Evolutionary conservation across 495 filamentous ascomycete genomes (phyloP).

Genomic region (Lineolata rhizophorae): DNA sequence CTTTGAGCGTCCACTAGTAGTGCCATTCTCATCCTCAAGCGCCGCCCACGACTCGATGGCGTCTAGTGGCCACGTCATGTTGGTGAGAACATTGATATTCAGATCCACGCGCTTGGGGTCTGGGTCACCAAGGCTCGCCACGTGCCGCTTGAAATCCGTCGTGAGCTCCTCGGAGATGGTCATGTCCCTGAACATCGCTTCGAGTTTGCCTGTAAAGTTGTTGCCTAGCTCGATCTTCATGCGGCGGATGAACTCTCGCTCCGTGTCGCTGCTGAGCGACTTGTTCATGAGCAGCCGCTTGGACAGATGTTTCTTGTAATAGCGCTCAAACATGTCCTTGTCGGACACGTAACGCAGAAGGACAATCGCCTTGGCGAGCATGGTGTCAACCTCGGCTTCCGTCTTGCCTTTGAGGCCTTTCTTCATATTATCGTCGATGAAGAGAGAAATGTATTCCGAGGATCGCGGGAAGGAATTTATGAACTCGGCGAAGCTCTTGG

Average conservation of each 20-base stretch:
- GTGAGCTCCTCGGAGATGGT: slow-evolving; percentile 71
- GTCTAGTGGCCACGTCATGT: slow-evolving; percentile 85
- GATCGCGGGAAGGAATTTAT: slow-evolving; percentile 69
- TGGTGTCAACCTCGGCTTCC: slow-evolving; percentile 64
- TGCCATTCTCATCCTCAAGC: slow-evolving; percentile 27
- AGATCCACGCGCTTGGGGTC: slow-evolving; percentile 55
- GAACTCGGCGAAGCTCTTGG: slow-evolving; percentile 67
- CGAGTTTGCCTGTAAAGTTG: slow-evolving; percentile 75
- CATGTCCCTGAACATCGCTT: slow-evolving; percentile 99
- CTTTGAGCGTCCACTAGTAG: too few relatives aligned
- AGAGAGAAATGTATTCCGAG: slow-evolving; percentile 85
- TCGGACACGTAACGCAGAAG: slow-evolving; percentile 72
- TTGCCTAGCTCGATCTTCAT: slow-evolving; percentile 95
- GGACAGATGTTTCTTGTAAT: slow-evolving; percentile 95
- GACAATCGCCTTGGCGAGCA: slow-evolving; percentile 77
- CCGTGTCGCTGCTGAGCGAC: slow-evolving; percentile 68
- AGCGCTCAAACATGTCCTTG: slow-evolving; percentile 89
- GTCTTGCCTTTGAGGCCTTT: slow-evolving; percentile 85
- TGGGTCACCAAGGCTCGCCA: slow-evolving; percentile 36
- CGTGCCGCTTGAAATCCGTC: slow-evolving; percentile 45
- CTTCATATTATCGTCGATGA: slow-evolving; percentile 92
- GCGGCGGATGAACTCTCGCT: slow-evolving; percentile 85
- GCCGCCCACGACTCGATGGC: slow-evolving; percentile 34
- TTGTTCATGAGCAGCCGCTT: slow-evolving; percentile 67
- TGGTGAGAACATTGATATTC: slow-evolving; percentile 66